Evolutionary conservation across 768 basidiomycete genomes (phyloP).

Genomic region (Mycena pura): DNA sequence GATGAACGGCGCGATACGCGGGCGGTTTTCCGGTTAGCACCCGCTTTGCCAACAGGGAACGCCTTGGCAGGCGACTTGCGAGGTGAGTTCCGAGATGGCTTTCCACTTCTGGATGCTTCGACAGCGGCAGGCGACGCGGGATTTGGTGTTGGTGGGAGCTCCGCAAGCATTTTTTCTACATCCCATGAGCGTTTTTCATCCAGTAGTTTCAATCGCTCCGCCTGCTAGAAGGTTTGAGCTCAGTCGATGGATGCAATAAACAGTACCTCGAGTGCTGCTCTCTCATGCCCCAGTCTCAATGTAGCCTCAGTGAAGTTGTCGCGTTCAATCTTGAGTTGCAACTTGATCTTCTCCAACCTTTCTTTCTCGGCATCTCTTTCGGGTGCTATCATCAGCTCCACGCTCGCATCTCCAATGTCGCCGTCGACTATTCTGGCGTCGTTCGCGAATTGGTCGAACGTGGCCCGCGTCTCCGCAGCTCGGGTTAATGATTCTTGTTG

Average conservation of each 20-base stretch:
- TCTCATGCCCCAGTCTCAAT: constrained; percentile 68
- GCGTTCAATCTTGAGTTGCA: constrained; percentile 70
- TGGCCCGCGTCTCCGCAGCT: constrained; percentile 53
- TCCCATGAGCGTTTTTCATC: constrained; percentile 83
- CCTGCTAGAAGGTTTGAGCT: constrained; percentile 44
- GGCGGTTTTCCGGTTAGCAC: constrained; percentile 49
- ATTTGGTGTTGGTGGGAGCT: constrained; percentile 55
- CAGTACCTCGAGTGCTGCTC: constrained; percentile 67
- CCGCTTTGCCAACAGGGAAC: constrained; percentile 54
- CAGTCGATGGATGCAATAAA: constrained; percentile 6
- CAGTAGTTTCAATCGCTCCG: constrained; percentile 62
- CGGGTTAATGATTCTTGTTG: constrained; percentile 52
- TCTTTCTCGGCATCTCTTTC: constrained; percentile 61
- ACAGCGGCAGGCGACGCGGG: constrained; percentile 33
- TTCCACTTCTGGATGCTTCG: constrained; percentile 32
- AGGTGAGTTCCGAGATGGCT: constrained; percentile 47
- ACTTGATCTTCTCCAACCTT: constrained; percentile 56
- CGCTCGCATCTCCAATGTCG: constrained; percentile 51
- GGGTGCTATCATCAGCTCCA: constrained; percentile 61
- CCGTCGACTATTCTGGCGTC: constrained; percentile 46
- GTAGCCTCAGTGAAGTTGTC: constrained; percentile 69
- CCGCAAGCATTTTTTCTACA: constrained; percentile 64
- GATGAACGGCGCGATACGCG: constrained; percentile 57
- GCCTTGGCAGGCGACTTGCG: constrained; percentile 53
- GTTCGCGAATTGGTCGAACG: constrained; percentile 61